A percentile compares a stretch with the other conserved stretches of the same genome.
phyloP scores from a whole-genome alignment of 176 grass and related monocot species.

The Puya raimondii region DNA sequence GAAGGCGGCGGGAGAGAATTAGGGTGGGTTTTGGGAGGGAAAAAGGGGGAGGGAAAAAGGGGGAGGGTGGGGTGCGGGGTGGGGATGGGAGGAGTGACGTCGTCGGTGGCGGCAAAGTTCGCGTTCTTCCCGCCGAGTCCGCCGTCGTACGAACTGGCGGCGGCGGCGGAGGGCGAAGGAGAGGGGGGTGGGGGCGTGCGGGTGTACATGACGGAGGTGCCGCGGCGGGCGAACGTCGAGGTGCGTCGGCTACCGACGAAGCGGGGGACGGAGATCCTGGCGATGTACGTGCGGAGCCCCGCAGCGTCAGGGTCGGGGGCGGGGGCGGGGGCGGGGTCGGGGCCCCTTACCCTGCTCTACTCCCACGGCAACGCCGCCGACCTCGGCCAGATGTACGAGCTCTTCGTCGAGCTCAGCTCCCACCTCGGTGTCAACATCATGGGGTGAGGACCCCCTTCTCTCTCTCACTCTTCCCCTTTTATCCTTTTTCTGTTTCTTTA shows the following conservation, averaged over 20 bases:
- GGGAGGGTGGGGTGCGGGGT: too few species aligned
- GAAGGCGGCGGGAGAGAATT: neutral
- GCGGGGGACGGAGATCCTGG: constrained; percentile 62
- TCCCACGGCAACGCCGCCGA: constrained; percentile 95
- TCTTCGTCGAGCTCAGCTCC: constrained; percentile 76
- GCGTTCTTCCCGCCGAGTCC: constrained; percentile 80
- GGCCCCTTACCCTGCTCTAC: constrained; percentile 71
- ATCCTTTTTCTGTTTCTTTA: neutral
- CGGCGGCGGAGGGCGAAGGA: constrained; percentile 15
- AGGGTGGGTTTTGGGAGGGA: neutral
- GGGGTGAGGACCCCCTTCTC: constrained; percentile 33
- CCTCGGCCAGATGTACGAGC: constrained; percentile 93
- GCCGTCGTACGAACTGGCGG: constrained; percentile 49
- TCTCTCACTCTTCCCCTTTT: neutral
- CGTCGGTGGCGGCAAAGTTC: constrained; percentile 66
- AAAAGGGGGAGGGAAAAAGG: too few species aligned
- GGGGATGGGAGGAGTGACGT: constrained; percentile 67
- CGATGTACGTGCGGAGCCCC: constrained; percentile 70
- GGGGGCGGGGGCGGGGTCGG: too few species aligned
- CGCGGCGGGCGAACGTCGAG: constrained; percentile 50
- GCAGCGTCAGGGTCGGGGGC: constrained; percentile 23
- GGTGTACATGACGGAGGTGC: constrained; percentile 54
- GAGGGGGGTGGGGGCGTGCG: constrained; percentile 23
- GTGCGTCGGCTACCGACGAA: constrained; percentile 58
- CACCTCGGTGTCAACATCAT: constrained; percentile 94